Conservation (phyloP, 805 yeast species). For the Dipodascus geniculatus region DNA sequence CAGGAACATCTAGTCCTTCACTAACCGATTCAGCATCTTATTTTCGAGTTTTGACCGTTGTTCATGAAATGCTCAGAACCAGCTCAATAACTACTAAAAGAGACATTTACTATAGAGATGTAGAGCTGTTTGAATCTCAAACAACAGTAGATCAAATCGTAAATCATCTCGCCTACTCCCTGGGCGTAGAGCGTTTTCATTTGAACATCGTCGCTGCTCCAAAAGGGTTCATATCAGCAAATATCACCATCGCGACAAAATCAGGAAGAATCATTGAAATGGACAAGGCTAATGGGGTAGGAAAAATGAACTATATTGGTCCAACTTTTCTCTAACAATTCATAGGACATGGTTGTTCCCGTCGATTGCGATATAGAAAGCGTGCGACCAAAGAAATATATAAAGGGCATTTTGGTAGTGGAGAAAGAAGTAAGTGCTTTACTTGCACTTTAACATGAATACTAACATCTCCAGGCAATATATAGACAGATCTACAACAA, state of each 20-base stretch:
- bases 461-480: constrained; percentile 21
- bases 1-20: no score
- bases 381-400: constrained; percentile 14
- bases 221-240: constrained; percentile 42
- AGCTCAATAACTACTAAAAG: constrained; percentile 30
- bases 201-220: constrained; percentile 41
- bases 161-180: constrained; percentile 27
- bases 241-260: constrained; percentile 16
- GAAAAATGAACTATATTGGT: no score
- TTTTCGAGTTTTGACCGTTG: constrained; percentile 8
- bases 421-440: constrained; percentile 39
- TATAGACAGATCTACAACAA: constrained; percentile 24
- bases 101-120: constrained; percentile 50
- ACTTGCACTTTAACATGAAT: no score
- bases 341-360: constrained; percentile 25
- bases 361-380: constrained; percentile 19
- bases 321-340: no score
- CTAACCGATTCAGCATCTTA: constrained; percentile 6
- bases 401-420: constrained; percentile 30
- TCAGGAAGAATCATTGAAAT: constrained; percentile 4
- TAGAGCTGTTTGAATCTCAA: constrained; percentile 38
- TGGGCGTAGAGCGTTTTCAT: constrained; percentile 28
- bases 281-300: constrained; percentile 5
- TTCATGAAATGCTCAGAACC: constrained; percentile 11
- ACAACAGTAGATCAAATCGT: constrained; percentile 29